Base-by-base conservation (phyloP, 352 stramenopile genomes). In the Globisporangium sylvaticum region DNA sequence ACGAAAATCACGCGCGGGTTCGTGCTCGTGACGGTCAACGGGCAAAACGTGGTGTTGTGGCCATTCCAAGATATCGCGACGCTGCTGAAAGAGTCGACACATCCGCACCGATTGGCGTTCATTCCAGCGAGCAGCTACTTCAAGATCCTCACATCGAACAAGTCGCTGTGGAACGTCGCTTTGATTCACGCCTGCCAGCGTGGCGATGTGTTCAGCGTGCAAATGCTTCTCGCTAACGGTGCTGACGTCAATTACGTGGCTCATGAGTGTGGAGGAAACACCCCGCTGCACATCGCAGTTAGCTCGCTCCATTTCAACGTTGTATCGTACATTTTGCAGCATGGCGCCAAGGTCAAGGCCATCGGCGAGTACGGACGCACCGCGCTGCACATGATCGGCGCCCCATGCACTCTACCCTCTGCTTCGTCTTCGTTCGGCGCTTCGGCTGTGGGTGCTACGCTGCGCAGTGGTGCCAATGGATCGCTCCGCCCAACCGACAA, bases 101-200 rank as follows among this genome's bases (percentile, higher is more conserved):
- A 85, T 20, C 88, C 88, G 6, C 83, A 94, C 75, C 79, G 87
- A 34, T 69, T 96, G 31, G 87, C 86, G 6, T 96, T 96, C 61
- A 96, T 96, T 48, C 87, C 86, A n/a, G 80, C 76, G 31, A 81
- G 67, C 64, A 93, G 83, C 68, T 96, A 96, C 67, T 94, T 94
- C 72, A 94, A 94, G 62, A 96, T 96, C 64, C 63, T 96, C 58
- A 91, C 86, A 22, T 83, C 82, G 0, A 94, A 91, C 72, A 96
- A 96, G 68, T 89, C 88, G 39, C 57, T 96, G 14, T 96, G 88
- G 88, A 96, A 96, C 58, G 88, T 96, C 12, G 88, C 88, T n/a
- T 73, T 96, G 20, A 88, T 93, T 55, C 84, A 96, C 68, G 88
- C 88, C 0, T 96, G 88, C 25, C 88, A 96, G 64, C 86, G 86